phyloP scores from a whole-genome alignment of 371 early-diverging fungal genomes.

The Syncephalis fuscata region DNA sequence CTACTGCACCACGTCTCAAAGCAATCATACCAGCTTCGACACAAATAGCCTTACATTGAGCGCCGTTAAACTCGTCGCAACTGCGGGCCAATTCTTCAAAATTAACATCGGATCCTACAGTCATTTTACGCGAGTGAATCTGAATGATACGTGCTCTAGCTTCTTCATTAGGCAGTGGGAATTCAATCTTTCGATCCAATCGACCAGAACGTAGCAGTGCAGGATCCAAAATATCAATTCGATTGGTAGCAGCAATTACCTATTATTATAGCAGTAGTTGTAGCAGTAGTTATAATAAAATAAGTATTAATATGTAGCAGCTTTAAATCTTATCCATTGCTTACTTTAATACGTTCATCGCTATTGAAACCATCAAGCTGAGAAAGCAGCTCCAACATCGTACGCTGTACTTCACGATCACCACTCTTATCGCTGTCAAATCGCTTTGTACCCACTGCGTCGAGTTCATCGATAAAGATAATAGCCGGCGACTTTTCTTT shows the following conservation, averaged over 20 bases:
- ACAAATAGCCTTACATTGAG: constrained; percentile 99
- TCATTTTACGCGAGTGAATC: constrained; percentile 99
- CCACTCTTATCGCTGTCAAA: constrained; percentile 97
- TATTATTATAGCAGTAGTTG: constrained; percentile 8
- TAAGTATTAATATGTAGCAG: constrained; percentile 3
- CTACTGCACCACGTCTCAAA: constrained; percentile 75
- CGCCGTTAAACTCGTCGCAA: constrained; percentile 99
- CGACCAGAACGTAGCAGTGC: constrained; percentile 98
- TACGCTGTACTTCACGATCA: constrained; percentile 99
- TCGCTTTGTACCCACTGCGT: constrained; percentile 99
- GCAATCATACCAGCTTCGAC: constrained; percentile 99
- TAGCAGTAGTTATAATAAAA: too few relatives aligned
- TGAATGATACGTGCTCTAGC: constrained; percentile 97
- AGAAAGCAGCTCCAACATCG: constrained; percentile 99
- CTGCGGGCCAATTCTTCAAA: constrained; percentile 97
- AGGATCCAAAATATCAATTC: constrained; percentile 99
- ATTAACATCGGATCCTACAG: constrained; percentile 88
- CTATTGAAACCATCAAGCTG: constrained; percentile 98
- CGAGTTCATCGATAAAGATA: constrained; percentile 99
- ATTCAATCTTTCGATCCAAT: constrained; percentile 99
- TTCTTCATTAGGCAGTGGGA: constrained; percentile 97
- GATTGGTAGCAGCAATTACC: constrained; percentile 99
- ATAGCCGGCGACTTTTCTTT: constrained; percentile 99
- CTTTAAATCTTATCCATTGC: constrained; percentile 1
- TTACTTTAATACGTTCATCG: constrained; percentile 90